Evolutionary conservation across 352 stramenopile species (phyloP), one percentile per base, ranked within the genome.

Genomic region (Phytophthora pini): DNA sequence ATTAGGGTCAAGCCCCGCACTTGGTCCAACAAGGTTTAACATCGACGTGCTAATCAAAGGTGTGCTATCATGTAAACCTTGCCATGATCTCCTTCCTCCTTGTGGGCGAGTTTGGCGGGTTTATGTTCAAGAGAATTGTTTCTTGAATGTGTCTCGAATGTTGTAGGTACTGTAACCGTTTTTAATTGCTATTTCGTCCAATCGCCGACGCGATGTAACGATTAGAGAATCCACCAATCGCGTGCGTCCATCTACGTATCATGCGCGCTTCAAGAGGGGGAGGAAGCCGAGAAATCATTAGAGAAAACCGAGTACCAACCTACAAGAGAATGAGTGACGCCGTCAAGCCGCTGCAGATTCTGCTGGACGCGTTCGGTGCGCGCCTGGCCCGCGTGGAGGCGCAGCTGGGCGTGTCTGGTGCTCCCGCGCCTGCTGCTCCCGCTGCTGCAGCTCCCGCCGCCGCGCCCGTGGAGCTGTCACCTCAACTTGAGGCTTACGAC

Each of bases 401-500:
- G 15, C 76, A 92, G 38, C 69, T 95, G 22, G 89, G 86, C n/a
- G 79, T 97, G 44, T 31, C 56, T n/a, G 59, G 54, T 31, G 38
- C 46, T 15, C 41, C 57, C 3, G 39, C 72, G 4, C 56, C 74
- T 32, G 0, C 58, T 4, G 13, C 56, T 17, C 38, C 62, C n/a
- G 39, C 61, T 3, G 6, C 45, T 1, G 26, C 58, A 0, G 43
- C 56, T 2, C 7, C 77, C 3, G 20, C 70, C 8, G 24, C 68
- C 10, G 52, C 57, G 1, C 58, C 53, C 43, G 56, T 70, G 9
- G 79, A 91, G 56, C 61, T 94, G 53, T 74, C 84, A 52, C 82
- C 80, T 49, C 72, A 82, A 77, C 71, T 98, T 74, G 70, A 77
- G 20, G 94, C 94, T 6, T 99, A 97, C 75, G 94, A 99, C 71